Evolutionary conservation across 208 protist species (phyloP), one percentile per base, ranked within the genome.

Genomic region (Borovskyia barvae): DNA sequence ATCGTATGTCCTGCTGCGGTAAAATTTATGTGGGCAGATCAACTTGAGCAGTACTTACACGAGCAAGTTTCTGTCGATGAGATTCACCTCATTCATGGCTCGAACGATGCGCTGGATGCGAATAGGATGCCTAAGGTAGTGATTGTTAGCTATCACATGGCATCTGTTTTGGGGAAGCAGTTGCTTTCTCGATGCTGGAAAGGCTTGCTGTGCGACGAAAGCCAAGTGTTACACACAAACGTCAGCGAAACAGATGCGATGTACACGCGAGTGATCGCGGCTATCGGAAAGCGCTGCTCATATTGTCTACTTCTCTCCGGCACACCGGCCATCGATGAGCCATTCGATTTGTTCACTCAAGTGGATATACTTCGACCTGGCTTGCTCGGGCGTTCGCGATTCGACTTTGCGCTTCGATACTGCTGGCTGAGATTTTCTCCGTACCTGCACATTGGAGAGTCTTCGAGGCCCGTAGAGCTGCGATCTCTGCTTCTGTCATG

Each of bases 311-410:
- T 94, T 29, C 63, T 94, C 0, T 84, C 66, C 39, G 87, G 87
- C 29, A 91, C 87, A 17, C 87, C 87, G 3, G 72, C 80, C 3
- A 62, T 79, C 9, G 51, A 66, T 19, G 72, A 69, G 2, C 80
- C 84, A 2, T 94, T 94, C 66, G 82, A 87, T 56, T 70, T 94
- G 58, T 94, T 69, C 64, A 90, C 89, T 52, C 82, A 91, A 58
- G 37, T 91, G 5, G 80, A 91, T 61, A 80, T 66, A 22, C 40
- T 94, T 15, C 59, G 46, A 3, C 70, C 76, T 32, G 82, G 81
- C n/a, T 28, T 83, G 37, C 53, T 94, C 25, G 87, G 83, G 19
- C 3, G 40, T 1, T 75, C 61, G 8, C 68, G 83, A 17, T 86
- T 61, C 66, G 72, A 94, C 14, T 91, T 94, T 56, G 83, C 83